Base-by-base conservation (phyloP, 148 eudicot genomes). In the Fagopyrum esculentum region DNA sequence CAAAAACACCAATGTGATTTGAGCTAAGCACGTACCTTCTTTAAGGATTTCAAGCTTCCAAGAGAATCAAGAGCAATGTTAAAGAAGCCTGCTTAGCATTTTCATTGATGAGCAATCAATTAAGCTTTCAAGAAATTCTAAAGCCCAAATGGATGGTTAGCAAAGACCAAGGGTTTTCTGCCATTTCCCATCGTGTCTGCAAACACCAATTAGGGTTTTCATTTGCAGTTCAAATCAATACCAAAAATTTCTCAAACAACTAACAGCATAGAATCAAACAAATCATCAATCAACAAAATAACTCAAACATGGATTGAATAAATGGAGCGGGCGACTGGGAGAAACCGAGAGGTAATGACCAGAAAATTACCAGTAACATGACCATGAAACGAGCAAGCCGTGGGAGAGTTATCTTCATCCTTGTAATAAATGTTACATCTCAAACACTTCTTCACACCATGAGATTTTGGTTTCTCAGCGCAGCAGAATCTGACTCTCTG, bases 301-400 rank as follows among this genome's bases (percentile, higher is more conserved):
- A 12, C 9, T 49, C 52, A 49, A 8, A 12, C 52, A 49, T 8
- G 52, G 12, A 49, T 49, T 2, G 52, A 16, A 15, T 16, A 55
- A n/a, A 15, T 55, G 22, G 22, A 55, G 19, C 60, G 60, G 60
- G 60, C 1, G 7, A 16, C 22, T 4, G 16, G 59, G 59, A 71
- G 48, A 46, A 46, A 43, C 29, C 3, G 15, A 73, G 50, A 64
- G 50, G 16, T 7, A 44, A 74, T 35, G 40, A 35, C 40, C 40
- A 59, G 11, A 70, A 52, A 68, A 17, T 9, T 84, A 89, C 89
- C 90, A 72, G 84, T 87, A 73, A 84, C 77, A 73, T 89, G 93
- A 73, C 86, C 93, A 80, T 87, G 93, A 73, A 87, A 89, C 40
- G 87, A 87, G 80, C 93, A 89, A 77, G 86, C 81, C 71, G 80